Evolutionary conservation across 768 basidiomycete genomes (phyloP), one percentile per base, ranked within the genome.

Genomic region (Tulasnella sp.): DNA sequence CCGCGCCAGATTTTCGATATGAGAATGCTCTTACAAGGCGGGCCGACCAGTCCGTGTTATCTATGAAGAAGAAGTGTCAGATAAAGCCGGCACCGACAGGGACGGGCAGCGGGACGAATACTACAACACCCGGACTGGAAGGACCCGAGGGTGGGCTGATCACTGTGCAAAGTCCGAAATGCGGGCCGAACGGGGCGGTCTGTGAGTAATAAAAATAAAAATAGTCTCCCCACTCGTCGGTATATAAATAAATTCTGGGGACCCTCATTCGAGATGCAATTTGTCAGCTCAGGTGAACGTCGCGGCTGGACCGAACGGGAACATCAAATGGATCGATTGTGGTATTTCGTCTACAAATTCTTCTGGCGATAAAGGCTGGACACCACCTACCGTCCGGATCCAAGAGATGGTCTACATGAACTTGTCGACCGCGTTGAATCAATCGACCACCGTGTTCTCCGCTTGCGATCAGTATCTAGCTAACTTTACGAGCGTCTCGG

Each of bases 261-360:
- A n/a, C n/a, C n/a, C n/a, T n/a, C n/a, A n/a, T n/a, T n/a, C n/a
- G n/a, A n/a, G n/a, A n/a, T n/a, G n/a, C n/a, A n/a, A n/a, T n/a
- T n/a, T n/a, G n/a, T 19, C 30, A 52, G 51, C 19, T 10, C n/a
- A 23, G n/a, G 34, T 34, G 24, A 82, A 78, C 3, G 65, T 69
- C 7, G 70, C 74, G 24, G 71, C 73, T 43, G 86, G 86, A 17
- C 85, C 85, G 15, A 87, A 87, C 66, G 85, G 85, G n/a, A 69
- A 24, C 13, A 21, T 43, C 5, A 27, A 47, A n/a, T 58, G 63
- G 54, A 34, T 64, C 50, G 64, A 64, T 29, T 92, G 89, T 66
- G 88, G 87, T 45, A 69, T 92, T 58, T 38, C 34, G 15, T 38
- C 34, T 15, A 7, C 34, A 5, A 38, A 38, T 15, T 7, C 5